Percentiles rank a stretch among this genome's conserved stretches.
Evolutionary conservation across 192 early-diverging fungal species (phyloP).

Genomic region (Mortierella alpina): DNA sequence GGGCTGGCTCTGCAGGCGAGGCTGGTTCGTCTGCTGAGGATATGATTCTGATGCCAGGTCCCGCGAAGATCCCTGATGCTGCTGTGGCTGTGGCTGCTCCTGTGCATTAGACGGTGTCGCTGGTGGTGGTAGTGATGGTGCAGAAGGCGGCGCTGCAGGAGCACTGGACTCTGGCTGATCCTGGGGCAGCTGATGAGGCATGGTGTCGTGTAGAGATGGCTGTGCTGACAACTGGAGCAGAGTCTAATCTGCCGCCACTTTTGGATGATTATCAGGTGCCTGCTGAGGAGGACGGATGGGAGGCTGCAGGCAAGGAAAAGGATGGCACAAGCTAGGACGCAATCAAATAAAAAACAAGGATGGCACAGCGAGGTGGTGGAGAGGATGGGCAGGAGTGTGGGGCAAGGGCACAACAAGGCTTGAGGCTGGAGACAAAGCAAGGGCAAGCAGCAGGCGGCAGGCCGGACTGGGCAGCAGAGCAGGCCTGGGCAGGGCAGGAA

Average conservation of each 20-base stretch:
- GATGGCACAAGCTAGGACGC: not conserved
- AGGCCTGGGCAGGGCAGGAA: no score
- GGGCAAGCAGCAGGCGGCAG: no score
- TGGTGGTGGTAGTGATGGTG: not conserved
- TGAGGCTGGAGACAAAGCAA: no score
- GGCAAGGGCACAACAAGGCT: no score
- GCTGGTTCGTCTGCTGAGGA: conserved; percentile 41
- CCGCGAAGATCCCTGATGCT: conserved; percentile 14
- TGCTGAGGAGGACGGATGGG: not conserved
- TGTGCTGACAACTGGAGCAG: not conserved
- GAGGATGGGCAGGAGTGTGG: not conserved
- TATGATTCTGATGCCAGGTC: conserved; percentile 24
- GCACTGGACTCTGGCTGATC: conserved; percentile 12
- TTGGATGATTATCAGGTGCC: not conserved
- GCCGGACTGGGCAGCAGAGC: no score
- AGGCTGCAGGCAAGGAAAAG: not conserved
- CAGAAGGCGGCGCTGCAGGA: not conserved
- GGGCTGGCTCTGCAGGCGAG: conserved; percentile 40
- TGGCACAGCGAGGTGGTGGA: not conserved
- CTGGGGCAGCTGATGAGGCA: conserved; percentile 23
- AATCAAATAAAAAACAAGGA: not conserved
- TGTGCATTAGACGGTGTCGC: not conserved
- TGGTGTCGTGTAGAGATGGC: conserved; percentile 2
- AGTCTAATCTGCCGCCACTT: not conserved
- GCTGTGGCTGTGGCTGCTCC: conserved; percentile 6